These are phyloP conservation scores for Zea luxurians DNA, from an alignment of 176 grass and related monocot species.

Conservation along the genomic window DNA sequence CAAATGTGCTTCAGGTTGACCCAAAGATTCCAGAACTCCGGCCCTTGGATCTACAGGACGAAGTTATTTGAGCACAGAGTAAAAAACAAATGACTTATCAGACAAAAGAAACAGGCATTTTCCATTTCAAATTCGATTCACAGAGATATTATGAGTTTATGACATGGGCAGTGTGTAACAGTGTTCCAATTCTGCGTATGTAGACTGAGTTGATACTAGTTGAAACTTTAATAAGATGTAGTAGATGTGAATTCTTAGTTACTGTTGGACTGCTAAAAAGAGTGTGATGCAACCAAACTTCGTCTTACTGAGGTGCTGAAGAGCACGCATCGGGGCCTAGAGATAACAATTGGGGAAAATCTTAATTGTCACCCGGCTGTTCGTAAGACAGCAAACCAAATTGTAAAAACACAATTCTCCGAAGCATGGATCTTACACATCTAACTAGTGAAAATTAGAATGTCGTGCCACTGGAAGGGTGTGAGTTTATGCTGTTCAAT, in stretches of 20 bases:
- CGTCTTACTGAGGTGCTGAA: not conserved
- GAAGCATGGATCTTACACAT: not conserved
- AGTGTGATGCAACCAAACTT: not conserved
- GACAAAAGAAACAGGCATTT: not conserved
- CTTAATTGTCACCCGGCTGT: no score
- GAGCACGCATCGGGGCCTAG: not conserved
- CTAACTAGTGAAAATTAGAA: not conserved
- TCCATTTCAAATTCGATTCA: not conserved
- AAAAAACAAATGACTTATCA: not conserved
- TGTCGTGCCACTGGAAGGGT: not conserved
- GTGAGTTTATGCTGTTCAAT: not conserved
- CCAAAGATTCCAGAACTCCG: constrained; percentile 15
- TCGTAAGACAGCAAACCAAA: not conserved
- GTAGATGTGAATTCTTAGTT: not conserved
- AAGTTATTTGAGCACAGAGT: not conserved
- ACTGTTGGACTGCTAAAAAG: not conserved
- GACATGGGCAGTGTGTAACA: not conserved
- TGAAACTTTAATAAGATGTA: not conserved
- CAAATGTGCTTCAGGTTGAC: constrained; percentile 20
- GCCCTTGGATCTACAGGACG: constrained; percentile 38
- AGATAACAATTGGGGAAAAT: no score
- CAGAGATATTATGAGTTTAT: not conserved
- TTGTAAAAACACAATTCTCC: not conserved
- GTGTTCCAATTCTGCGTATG: not conserved
- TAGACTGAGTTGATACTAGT: not conserved